Conservation (phyloP, 2,329 filamentous ascomycete genomes). For the Cercospora berteroae region DNA sequence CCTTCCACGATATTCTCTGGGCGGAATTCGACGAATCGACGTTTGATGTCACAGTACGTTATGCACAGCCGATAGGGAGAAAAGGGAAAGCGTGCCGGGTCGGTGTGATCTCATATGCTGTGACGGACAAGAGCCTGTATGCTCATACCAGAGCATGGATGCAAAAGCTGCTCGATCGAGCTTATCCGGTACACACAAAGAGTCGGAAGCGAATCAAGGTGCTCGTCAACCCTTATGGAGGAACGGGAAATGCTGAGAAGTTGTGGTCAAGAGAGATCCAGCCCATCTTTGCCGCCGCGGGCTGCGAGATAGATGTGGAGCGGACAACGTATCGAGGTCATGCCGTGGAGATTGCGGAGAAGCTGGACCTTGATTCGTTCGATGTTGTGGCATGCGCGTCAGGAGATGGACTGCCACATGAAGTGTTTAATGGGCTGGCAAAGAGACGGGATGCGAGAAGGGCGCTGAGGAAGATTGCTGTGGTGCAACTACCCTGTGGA, state of each 20-base stretch:
- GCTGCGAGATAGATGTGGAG: conserved; percentile 72
- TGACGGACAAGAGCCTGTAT: conserved; percentile 52
- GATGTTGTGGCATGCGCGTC: conserved; percentile 88
- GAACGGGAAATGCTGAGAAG: conserved; percentile 71
- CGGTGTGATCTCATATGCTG: conserved; percentile 59
- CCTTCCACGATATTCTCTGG: conserved; percentile 83
- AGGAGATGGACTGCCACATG: conserved; percentile 86
- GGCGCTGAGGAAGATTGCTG: conserved; percentile 73
- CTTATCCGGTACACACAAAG: conserved; percentile 66
- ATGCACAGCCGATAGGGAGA: conserved; percentile 59
- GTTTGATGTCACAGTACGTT: conserved; percentile 66
- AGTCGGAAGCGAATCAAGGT: conserved; percentile 78
- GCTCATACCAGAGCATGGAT: conserved; percentile 61
- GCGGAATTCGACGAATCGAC: conserved; percentile 58
- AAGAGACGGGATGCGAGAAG: conserved; percentile 70
- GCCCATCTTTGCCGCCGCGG: conserved; percentile 78
- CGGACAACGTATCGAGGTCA: conserved; percentile 71
- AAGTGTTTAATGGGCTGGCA: conserved; percentile 90
- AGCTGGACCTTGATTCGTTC: conserved; percentile 73
- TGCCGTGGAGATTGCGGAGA: conserved; percentile 71
- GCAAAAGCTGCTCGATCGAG: conserved; percentile 61
- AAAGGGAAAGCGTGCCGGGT: conserved; percentile 59
- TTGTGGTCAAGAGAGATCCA: conserved; percentile 73
- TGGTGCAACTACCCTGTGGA: conserved; percentile 86
- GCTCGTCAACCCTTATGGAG: conserved; percentile 86